These are phyloP conservation scores for Candida stauntonica DNA, from an alignment of 805 yeast genomes.

Conservation along the genomic window DNA sequence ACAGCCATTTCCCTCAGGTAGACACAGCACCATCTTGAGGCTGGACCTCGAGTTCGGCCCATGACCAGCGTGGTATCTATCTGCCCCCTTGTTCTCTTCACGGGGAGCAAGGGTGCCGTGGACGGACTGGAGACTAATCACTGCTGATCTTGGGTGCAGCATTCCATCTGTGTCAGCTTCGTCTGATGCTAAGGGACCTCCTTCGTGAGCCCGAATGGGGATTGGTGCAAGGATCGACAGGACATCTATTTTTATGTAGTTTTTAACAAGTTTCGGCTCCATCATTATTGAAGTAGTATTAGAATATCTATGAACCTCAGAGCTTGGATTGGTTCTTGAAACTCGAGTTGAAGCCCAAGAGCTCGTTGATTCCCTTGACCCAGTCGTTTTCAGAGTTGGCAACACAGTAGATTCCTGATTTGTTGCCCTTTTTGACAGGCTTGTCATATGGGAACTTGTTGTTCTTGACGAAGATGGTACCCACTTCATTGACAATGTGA, in stretches of 20 bases:
- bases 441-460: constrained; percentile 39
- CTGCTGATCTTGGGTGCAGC: constrained; percentile 72
- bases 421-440: constrained; percentile 20
- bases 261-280: constrained; percentile 1
- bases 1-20: constrained; percentile 60
- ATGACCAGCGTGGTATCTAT: constrained; percentile 58
- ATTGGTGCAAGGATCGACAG: constrained; percentile 47
- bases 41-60: constrained; percentile 67
- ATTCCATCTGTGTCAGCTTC: constrained; percentile 48
- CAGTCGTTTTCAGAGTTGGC: constrained; percentile 82
- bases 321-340: constrained; percentile 47
- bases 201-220: constrained; percentile 78
- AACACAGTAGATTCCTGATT: constrained; percentile 80
- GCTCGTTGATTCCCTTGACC: constrained; percentile 85
- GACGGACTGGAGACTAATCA: constrained; percentile 59
- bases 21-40: constrained; percentile 64
- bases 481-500: constrained; percentile 63
- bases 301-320: too few species aligned
- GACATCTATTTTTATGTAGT: constrained; percentile 26
- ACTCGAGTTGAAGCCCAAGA: constrained; percentile 83
- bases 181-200: constrained; percentile 56
- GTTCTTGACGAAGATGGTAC: constrained; percentile 52
- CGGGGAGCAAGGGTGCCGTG: constrained; percentile 20
- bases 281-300: neutral
- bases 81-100: constrained; percentile 21